These are phyloP conservation scores for Aspergillus pseudoglaucus DNA, from an alignment of 2,329 filamentous ascomycete genomes.

Conservation along the genomic window DNA sequence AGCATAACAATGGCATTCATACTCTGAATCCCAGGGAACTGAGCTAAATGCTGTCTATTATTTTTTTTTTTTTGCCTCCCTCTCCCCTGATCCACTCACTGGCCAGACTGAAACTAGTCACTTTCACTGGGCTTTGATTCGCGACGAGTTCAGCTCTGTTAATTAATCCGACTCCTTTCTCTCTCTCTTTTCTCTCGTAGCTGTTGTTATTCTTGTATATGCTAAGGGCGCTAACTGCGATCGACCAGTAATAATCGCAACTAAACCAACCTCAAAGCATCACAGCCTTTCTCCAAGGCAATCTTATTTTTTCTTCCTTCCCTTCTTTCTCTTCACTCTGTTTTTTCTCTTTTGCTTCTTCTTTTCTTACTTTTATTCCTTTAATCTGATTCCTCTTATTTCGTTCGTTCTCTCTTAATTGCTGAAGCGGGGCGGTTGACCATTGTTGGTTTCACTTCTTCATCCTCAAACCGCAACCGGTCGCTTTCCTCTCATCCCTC, in stretches of 20 bases:
- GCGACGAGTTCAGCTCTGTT: neutral
- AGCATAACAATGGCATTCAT: too few species aligned
- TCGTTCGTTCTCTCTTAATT: neutral
- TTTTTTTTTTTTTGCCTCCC: conserved; percentile 4
- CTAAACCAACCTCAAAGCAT: neutral
- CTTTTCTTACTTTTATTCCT: neutral
- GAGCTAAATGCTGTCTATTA: neutral
- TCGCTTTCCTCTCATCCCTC: conserved; percentile 15
- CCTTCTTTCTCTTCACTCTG: too few species aligned
- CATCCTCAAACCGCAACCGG: conserved; percentile 29
- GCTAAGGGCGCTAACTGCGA: neutral
- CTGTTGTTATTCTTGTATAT: conserved; percentile 3
- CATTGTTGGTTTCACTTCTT: conserved; percentile 8
- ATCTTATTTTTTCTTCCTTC: too few species aligned
- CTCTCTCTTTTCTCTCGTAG: conserved; percentile 2
- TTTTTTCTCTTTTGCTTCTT: too few species aligned
- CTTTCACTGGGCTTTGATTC: neutral
- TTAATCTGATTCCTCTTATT: neutral
- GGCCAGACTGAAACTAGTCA: neutral
- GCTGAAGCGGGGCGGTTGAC: conserved; percentile 12
- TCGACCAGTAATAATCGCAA: neutral
- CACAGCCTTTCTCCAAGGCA: too few species aligned
- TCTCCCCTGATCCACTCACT: neutral
- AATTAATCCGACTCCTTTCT: conserved; percentile 3
- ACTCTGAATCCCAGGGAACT: too few species aligned